phyloP scores from a whole-genome alignment of 1,284 basidiomycete species.

The Hypsizygus ulmarius region DNA sequence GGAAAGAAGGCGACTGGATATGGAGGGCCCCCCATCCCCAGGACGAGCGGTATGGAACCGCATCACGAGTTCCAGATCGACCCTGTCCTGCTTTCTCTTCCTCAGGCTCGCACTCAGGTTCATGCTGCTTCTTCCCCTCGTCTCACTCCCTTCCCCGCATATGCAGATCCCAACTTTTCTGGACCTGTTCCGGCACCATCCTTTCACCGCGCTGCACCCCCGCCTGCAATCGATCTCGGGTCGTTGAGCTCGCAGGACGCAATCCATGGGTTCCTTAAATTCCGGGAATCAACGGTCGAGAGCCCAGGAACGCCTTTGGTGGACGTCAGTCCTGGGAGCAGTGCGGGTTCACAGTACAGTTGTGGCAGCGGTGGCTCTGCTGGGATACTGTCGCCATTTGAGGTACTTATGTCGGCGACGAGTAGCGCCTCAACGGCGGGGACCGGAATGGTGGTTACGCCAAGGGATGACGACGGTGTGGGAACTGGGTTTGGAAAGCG shows the following conservation, averaged over 20 bases:
- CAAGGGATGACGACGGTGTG: too few relatives aligned
- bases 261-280: conserved; percentile 23
- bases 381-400: too few relatives aligned
- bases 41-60: too few relatives aligned
- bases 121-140: background rate
- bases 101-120: conserved; percentile 10
- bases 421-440: too few relatives aligned
- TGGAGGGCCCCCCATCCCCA: background rate
- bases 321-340: too few relatives aligned
- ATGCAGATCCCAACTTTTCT: background rate
- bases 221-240: conserved; percentile 26
- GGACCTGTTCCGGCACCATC: conserved; percentile 15
- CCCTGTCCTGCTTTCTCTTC: conserved; percentile 21
- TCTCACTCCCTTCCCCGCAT: background rate
- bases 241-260: conserved; percentile 23
- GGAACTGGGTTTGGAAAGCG: too few relatives aligned
- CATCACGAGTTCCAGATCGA: conserved; percentile 15
- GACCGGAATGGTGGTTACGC: too few relatives aligned
- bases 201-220: conserved; percentile 27
- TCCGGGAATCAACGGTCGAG: too few relatives aligned
- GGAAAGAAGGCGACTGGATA: background rate
- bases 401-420: too few relatives aligned
- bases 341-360: too few relatives aligned
- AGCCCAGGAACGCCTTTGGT: too few relatives aligned
- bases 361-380: too few relatives aligned